Percentiles rank a stretch among this genome's conserved stretches.
Conservation (phyloP, 2,329 filamentous ascomycete species). For the Exophiala calicioides region DNA sequence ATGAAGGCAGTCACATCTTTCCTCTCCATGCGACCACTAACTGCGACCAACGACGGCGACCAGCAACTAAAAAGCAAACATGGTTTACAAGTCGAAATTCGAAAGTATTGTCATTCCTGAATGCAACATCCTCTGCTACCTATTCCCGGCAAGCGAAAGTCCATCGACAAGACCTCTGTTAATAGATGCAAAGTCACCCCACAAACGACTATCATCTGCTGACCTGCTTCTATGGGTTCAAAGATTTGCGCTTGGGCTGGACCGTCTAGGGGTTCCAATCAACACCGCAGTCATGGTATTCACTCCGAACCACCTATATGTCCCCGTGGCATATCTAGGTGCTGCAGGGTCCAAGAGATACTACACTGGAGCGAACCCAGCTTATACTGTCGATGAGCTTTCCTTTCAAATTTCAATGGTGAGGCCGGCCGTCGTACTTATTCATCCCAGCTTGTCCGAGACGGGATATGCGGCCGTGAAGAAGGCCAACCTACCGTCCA, state of each 20-base stretch:
- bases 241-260: conserved; percentile 67
- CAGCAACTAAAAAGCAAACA: no score
- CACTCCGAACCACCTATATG: conserved; percentile 69
- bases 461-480: conserved; percentile 42
- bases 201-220: conserved; percentile 59
- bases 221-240: conserved; percentile 67
- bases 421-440: conserved; percentile 51
- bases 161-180: conserved; percentile 44
- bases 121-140: conserved; percentile 46
- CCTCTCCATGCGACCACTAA: no score
- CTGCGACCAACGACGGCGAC: no score
- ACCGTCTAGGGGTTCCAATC: conserved; percentile 59
- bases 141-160: conserved; percentile 46
- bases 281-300: conserved; percentile 70
- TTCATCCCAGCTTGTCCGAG: conserved; percentile 50
- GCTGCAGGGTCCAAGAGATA: conserved; percentile 52
- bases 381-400: conserved; percentile 54
- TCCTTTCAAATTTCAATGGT: conserved; percentile 56
- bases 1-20: no score
- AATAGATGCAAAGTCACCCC: conserved; percentile 64
- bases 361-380: conserved; percentile 58
- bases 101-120: no score
- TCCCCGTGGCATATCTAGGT: conserved; percentile 50
- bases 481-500: conserved; percentile 24
- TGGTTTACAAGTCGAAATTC: no score